Evolutionary conservation across 306 rosid species (phyloP), one percentile per base, ranked within the genome.

Genomic region (Arachis stenosperma): DNA sequence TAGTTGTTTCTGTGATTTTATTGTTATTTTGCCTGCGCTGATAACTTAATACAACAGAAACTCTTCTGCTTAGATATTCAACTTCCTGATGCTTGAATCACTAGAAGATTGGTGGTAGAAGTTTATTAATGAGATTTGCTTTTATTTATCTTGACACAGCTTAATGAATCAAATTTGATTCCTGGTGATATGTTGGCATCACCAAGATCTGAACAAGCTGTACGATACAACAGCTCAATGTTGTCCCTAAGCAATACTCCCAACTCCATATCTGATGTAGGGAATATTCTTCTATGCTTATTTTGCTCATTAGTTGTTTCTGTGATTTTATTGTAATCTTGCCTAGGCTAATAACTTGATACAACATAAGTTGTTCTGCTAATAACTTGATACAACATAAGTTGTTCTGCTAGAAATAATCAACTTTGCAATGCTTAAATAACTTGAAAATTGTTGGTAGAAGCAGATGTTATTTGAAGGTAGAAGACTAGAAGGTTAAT

Each of bases 211-310:
- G 86, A 76, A 55, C 74, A 81, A 52, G 76, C 81, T 53, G 59
- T 79, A 27, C 79, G 78, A 58, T 70, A 81, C 73, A 53, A 37
- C 64, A 81, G 78, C 76, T 74, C 73, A 8, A 80, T 33, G 30
- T 67, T 81, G 42, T 75, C 88, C 12, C 37, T 70, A 65, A 67
- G 72, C 78, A 81, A 74, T 75, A 43, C 77, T 43, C 65, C 86
- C 69, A 56, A 52, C 72, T 46, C 85, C 54, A 44, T 76, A 75
- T 46, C 84, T 0, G 81, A 86, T 82, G 90, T 36, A 48, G 67
- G 65, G 46, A 61, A 55, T 50, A 61, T 48, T 73, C 48, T 13
- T 36, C 43, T 75, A 22, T 54, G 52, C 39, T 47, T 61, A 30
- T 36, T 39, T 39, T 69, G 44, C 58, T 27, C 73, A 15, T 50